Evolutionary conservation across 257 asterid species (phyloP).

Genomic region (Asclepias syriaca): DNA sequence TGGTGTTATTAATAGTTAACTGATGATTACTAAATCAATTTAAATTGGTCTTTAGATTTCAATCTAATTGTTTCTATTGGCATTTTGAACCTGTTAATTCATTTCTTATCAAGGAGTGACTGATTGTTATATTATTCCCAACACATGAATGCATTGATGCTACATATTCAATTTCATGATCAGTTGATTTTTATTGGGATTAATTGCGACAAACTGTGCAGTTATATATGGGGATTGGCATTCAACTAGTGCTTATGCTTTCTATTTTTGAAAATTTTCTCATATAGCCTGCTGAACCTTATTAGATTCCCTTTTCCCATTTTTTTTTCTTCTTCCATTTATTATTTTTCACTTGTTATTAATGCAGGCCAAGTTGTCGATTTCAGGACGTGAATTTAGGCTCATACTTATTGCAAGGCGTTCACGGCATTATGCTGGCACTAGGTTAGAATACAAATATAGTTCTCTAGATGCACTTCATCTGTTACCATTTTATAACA

Average conservation of each 20-base stretch:
- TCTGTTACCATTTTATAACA: not conserved
- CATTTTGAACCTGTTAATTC: not conserved
- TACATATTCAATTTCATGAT: not conserved
- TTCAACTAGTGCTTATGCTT: not conserved
- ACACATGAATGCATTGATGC: not conserved
- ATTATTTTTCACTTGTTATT: conserved; percentile 5
- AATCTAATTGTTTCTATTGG: not conserved
- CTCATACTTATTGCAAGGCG: conserved; percentile 81
- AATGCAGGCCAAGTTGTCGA: conserved; percentile 58
- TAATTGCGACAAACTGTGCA: not conserved
- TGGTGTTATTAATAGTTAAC: not conserved
- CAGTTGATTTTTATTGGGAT: not conserved
- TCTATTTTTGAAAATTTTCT: not conserved
- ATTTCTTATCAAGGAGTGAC: not conserved
- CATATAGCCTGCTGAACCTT: not conserved
- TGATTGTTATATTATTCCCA: not conserved
- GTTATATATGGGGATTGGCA: not conserved
- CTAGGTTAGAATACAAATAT: conserved; percentile 46
- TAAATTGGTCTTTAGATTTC: not conserved
- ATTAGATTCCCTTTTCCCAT: not conserved
- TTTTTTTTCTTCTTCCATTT: not conserved
- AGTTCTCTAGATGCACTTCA: not conserved
- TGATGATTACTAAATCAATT: not conserved
- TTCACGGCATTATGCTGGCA: conserved; percentile 95
- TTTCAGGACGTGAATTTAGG: conserved; percentile 74